Evolutionary conservation across 495 filamentous ascomycete species (phyloP), one percentile per base, ranked within the genome.

Genomic region (Lasiosphaeria ovina): DNA sequence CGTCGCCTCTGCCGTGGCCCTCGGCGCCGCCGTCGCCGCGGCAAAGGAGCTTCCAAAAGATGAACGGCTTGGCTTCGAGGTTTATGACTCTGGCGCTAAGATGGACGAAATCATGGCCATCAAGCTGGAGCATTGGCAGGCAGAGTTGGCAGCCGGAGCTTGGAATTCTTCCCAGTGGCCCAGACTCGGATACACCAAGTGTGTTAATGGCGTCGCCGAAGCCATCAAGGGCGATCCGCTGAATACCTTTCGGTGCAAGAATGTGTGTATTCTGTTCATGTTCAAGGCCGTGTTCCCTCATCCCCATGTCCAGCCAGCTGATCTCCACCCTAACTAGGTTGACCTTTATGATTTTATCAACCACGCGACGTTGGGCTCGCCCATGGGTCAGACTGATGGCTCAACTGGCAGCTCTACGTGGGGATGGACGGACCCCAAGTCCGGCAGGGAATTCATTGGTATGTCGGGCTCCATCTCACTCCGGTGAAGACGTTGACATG

Each of bases 341-440:
- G 79, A 84, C 61, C 66, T 83, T 35, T 76, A 77, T 58, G 73
- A 77, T 60, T 84, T 84, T 62, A 70, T 78, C 45, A 57, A 45
- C 54, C 59, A 47, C 16, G 44, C 44, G 10, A 57, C 54, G 7
- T 33, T 57, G 14, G 54, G 54, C 24, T 48, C 54, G 35, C 78
- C 79, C 50, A 72, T 83, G 55, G 80, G 76, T 10, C 81, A 83
- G 57, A 70, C 73, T 52, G 81, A 83, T 56, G 81, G 80, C 9
- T 32, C 36, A 10, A 57, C 38, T 40, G 54, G 54, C 16, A 57
- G 54, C 3, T 57, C 54, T 17, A 48, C 45, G 33, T 57, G 40
- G 54, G 40, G 54, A 16, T 57, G 54, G 54, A 57, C 54, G 7
- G 54, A 57, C 31, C 54, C 54, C 31, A 32, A 35, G 54, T 57